Conservation (phyloP, 257 asterid genomes). For the Nicotiana otophora region DNA sequence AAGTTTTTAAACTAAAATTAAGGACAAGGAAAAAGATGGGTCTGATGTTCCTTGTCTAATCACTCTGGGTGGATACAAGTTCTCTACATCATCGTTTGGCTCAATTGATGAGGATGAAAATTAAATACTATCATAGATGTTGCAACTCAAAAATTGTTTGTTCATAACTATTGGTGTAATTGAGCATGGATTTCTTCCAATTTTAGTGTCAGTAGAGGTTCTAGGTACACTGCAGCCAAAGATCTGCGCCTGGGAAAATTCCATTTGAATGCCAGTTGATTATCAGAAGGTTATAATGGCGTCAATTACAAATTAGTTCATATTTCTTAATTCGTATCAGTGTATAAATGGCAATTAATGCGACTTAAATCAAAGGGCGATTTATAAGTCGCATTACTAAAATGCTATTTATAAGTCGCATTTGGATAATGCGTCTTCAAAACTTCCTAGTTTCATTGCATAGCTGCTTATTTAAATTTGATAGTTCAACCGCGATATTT, state of each 20-base stretch:
- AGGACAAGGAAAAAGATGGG: background rate
- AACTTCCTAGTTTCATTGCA: too few relatives aligned
- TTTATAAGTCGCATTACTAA: too few relatives aligned
- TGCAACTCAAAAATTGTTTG: background rate
- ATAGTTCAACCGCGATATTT: too few relatives aligned
- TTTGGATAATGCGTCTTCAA: too few relatives aligned
- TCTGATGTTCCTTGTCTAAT: background rate
- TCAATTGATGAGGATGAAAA: conserved; percentile 35
- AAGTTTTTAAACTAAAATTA: too few relatives aligned
- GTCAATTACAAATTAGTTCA: background rate
- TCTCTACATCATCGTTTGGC: conserved; percentile 35
- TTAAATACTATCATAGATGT: conserved; percentile 7
- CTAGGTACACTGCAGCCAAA: background rate
- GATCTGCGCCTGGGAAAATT: background rate
- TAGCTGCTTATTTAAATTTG: too few relatives aligned
- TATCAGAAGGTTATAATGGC: background rate
- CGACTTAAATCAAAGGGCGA: too few relatives aligned
- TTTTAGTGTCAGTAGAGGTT: background rate
- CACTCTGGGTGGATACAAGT: conserved; percentile 28
- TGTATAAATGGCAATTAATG: too few relatives aligned
- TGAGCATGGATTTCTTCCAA: background rate
- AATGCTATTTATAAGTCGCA: too few relatives aligned
- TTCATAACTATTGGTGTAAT: background rate
- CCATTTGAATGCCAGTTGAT: background rate
- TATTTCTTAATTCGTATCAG: background rate